Evolutionary conservation across 352 stramenopile genomes (phyloP).

Genomic region (Phytophthora macrochlamydospora): DNA sequence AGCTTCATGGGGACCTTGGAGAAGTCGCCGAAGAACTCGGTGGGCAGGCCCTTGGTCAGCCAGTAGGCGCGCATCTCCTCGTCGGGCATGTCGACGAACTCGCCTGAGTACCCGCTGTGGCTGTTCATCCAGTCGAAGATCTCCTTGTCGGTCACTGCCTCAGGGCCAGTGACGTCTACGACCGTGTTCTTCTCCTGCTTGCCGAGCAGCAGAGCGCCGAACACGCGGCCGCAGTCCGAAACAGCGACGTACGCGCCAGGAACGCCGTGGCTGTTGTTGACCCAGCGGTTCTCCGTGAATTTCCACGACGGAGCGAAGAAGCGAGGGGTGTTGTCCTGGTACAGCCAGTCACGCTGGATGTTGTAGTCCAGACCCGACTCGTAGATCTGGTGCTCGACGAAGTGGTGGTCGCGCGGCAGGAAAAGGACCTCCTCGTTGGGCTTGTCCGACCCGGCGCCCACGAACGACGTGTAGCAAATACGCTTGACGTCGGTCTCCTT

Average conservation of each 20-base stretch:
- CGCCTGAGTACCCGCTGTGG: conserved; percentile 25
- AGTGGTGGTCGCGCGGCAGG: conserved; percentile 12
- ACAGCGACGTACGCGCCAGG: conserved; percentile 12
- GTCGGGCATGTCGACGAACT: conserved; percentile 36
- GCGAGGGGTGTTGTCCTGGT: conserved; percentile 9
- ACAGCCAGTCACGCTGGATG: conserved; percentile 15
- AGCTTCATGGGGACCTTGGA: conserved; percentile 32
- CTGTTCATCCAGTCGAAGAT: conserved; percentile 36
- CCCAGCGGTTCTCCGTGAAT: conserved; percentile 12
- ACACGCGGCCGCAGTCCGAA: conserved; percentile 22
- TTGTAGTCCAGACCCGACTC: conserved; percentile 12
- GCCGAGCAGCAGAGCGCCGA: conserved; percentile 25
- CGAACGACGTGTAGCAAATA: conserved; percentile 15
- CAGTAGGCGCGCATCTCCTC: conserved; percentile 31
- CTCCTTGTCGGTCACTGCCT: conserved; percentile 26
- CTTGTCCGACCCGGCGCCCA: conserved; percentile 1
- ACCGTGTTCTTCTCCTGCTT: conserved; percentile 29
- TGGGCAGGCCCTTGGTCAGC: conserved; percentile 27
- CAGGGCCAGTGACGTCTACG: conserved; percentile 25
- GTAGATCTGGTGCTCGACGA: conserved; percentile 12
- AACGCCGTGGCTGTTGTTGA: conserved; percentile 11
- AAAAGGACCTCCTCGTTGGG: conserved; percentile 10
- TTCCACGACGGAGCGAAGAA: conserved; percentile 15
- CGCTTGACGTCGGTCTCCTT: conserved; percentile 13
- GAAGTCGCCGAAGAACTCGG: conserved; percentile 28